These are phyloP conservation scores for Erysimum cheiranthoides DNA, from an alignment of 345 rosid genomes.

Conservation along the genomic window DNA sequence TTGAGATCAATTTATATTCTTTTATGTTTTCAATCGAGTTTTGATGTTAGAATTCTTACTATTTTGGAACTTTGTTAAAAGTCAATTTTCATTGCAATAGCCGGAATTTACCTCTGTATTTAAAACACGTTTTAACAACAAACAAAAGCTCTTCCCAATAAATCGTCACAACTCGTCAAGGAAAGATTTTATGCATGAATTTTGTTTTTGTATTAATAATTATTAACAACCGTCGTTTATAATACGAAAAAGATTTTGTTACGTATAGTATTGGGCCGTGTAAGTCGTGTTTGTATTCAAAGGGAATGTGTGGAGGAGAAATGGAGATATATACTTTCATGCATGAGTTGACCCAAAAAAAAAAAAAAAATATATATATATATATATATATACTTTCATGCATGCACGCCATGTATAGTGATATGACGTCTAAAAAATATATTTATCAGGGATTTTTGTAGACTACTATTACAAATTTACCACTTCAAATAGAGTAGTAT, in stretches of 20 bases:
- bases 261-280: conserved; percentile 20
- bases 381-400: neutral
- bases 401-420: conserved; percentile 34
- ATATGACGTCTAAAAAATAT: conserved; percentile 6
- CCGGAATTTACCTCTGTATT: neutral
- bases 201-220: neutral
- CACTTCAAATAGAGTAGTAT: too few relatives aligned
- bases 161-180: neutral
- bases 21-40: neutral
- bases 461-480: too few relatives aligned
- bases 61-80: neutral
- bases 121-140: neutral
- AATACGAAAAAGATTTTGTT: neutral
- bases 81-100: neutral
- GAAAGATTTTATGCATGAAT: neutral
- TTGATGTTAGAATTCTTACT: conserved; percentile 8
- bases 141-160: neutral
- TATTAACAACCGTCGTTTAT: neutral
- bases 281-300: conserved; percentile 10
- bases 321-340: neutral
- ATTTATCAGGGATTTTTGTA: too few relatives aligned
- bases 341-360: too few relatives aligned
- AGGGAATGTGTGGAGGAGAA: conserved; percentile 22
- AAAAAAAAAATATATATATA: too few relatives aligned
- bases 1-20: neutral